phyloP scores from a whole-genome alignment of 257 asterid species.

The Datura wrightii region DNA sequence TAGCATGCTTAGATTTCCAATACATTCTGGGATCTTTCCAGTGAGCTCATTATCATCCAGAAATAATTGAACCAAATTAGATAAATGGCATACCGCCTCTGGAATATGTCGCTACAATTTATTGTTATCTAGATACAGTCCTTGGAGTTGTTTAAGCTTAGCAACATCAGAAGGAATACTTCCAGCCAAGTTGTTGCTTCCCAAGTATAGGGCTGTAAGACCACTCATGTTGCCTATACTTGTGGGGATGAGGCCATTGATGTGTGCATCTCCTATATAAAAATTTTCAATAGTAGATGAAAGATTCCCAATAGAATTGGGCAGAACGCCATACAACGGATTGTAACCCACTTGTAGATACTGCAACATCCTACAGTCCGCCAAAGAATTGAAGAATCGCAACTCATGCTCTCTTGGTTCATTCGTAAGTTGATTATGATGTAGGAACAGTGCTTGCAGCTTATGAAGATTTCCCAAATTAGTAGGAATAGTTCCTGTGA shows the following conservation, averaged over 20 bases:
- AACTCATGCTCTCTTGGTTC: conserved; percentile 32
- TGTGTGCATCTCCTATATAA: conserved; percentile 15
- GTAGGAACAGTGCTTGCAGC: conserved; percentile 32
- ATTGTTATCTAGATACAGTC: conserved; percentile 34
- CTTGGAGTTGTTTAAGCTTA: conserved; percentile 39
- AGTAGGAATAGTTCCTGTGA: conserved; percentile 42
- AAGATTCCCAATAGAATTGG: conserved; percentile 43
- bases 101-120: conserved; percentile 41
- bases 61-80: conserved; percentile 34
- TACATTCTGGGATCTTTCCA: conserved; percentile 42
- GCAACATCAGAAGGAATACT: conserved; percentile 42
- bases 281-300: conserved; percentile 41
- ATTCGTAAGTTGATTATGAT: conserved; percentile 34
- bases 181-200: conserved; percentile 42
- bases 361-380: conserved; percentile 39
- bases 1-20: conserved; percentile 42
- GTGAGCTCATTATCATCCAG: conserved; percentile 39
- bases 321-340: conserved; percentile 41
- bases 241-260: conserved; percentile 41
- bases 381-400: conserved; percentile 40
- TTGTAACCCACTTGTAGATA: conserved; percentile 35
- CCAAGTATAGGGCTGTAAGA: conserved; percentile 27
- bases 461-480: conserved; percentile 41
- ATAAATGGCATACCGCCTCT: conserved; percentile 34
- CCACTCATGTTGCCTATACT: conserved; percentile 46